Base-by-base conservation (phyloP, 2,329 filamentous ascomycete species). In the Fusarium incarnatum region DNA sequence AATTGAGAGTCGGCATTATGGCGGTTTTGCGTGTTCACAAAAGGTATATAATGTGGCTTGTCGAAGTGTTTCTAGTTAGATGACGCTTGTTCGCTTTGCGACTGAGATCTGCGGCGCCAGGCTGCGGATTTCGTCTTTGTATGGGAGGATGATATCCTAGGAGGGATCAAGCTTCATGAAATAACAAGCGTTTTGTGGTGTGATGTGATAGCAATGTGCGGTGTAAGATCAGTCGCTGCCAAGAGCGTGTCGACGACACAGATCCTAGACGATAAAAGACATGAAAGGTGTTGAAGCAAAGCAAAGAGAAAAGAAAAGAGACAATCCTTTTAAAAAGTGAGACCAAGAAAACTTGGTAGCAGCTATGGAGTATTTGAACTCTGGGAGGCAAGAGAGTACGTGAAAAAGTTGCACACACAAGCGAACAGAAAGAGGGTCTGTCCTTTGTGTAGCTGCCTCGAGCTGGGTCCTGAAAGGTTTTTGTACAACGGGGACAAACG, bases 1-100 rank as follows among this genome's bases (percentile, higher is more conserved):
- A 72, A 47, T 85, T 82, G 50, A 86, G 80, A 7, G 52, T 37
- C 18, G 70, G 70, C 70, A 72, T 72, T 18, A 40, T 67, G 41
- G 18, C 22, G 45, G 28, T 5, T 59, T 34, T 15, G 12, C 23
- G 62, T 34, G 11, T 27, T 27, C n/a, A 49, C 27, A 13, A 27
- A 11, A 32, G 9, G 25, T 13, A 46, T 22, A 32, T 13, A 32
- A 4, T 44, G 20, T 44, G 41, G 41, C 41, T 44, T 44, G 20
- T 6, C 13, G 41, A 10, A 15, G 20, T 44, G 8, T 1, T 23
- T 42, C 7, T 16, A 22, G 20, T 9, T 5, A 6, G 20, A 42
- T 22, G 40, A 22, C 8, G 40, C 40, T 15, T 42, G 40, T 42
- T 34, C 8, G 15, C 16, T 48, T 48, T 48, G 8, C 8, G 40